Conservation (phyloP, 306 rosid genomes). For the Arachis stenosperma region DNA sequence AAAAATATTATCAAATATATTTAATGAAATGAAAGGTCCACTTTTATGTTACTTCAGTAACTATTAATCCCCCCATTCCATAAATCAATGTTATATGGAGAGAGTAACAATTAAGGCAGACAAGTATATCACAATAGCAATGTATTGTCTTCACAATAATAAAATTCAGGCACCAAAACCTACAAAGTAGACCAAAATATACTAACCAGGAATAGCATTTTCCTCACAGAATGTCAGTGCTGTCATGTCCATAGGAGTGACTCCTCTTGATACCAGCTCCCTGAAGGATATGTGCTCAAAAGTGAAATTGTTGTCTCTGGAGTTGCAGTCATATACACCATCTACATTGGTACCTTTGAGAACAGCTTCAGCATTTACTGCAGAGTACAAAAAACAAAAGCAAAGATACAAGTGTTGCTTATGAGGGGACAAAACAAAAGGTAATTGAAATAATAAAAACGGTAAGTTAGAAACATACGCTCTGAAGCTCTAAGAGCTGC, state of each 20-base stretch:
- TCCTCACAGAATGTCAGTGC: conserved; percentile 68
- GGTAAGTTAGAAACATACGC: conserved; percentile 42
- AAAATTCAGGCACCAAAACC: conserved; percentile 26
- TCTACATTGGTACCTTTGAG: conserved; percentile 66
- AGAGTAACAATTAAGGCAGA: too few relatives aligned
- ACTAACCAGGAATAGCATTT: conserved; percentile 72
- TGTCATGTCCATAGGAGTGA: conserved; percentile 54
- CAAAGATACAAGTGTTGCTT: conserved; percentile 4
- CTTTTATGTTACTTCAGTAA: conserved; percentile 22
- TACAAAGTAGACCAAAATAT: conserved; percentile 11
- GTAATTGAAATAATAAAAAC: neutral
- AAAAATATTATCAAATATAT: neutral
- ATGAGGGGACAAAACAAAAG: neutral
- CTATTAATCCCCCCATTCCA: neutral
- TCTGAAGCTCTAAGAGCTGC: conserved; percentile 73
- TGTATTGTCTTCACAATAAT: conserved; percentile 18
- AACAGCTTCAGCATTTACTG: conserved; percentile 66
- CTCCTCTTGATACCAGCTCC: conserved; percentile 61
- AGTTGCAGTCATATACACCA: conserved; percentile 59
- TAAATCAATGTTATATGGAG: too few relatives aligned
- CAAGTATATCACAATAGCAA: neutral
- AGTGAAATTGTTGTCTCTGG: conserved; percentile 55
- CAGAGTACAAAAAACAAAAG: conserved; percentile 6
- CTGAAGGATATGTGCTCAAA: conserved; percentile 64
- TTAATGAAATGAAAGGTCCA: neutral